Evolutionary conservation across 2,329 filamentous ascomycete species (phyloP), one percentile per base, ranked within the genome.

Genomic region (Raffaelea ambrosiae): DNA sequence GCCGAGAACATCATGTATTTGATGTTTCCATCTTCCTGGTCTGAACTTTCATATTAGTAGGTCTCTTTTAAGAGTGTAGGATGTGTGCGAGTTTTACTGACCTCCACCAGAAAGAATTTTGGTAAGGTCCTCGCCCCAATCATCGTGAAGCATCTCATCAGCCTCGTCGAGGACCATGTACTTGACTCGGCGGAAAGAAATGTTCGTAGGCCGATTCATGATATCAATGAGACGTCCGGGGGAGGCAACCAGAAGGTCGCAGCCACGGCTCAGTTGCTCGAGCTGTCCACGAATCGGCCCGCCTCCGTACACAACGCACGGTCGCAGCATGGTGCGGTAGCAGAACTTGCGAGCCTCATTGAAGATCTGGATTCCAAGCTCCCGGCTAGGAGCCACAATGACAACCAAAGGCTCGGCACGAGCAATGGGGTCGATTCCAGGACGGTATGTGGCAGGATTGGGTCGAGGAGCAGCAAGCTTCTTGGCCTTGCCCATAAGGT

Each of bases 401-500:
- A 97, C 71, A 0, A 97, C 86, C 7, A 98, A 68, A 4, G 93
- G 93, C 70, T 97, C 90, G 8, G 89, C 91, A 40, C 79, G 78
- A 36, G 86, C 77, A 2, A 66, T 63, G 19, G 56, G 59, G 16
- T 71, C 66, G 2, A 66, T 26, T 1, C 67, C 67, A 3, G 74
- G 65, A 11, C 77, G 67, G 58, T 81, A 84, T 0, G 67, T 72
- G 1, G 65, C 63, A 0, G 78, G 72, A 53, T 84, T 81, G 0
- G 90, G 88, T 4, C 90, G 85, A 40, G 81, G 75, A 5, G 87
- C 90, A 1, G 84, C 83, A 7, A 96, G 70, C 66, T 89, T 90
- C 68, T 89, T 93, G 5, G 86, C 88, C 68, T 97, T 97, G 22
- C 93, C 93, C 88, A 97, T 96, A 20, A 98, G 69, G 63, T 86